phyloP scores from a whole-genome alignment of 2,329 filamentous ascomycete species.

The Paecilomyces formosus region DNA sequence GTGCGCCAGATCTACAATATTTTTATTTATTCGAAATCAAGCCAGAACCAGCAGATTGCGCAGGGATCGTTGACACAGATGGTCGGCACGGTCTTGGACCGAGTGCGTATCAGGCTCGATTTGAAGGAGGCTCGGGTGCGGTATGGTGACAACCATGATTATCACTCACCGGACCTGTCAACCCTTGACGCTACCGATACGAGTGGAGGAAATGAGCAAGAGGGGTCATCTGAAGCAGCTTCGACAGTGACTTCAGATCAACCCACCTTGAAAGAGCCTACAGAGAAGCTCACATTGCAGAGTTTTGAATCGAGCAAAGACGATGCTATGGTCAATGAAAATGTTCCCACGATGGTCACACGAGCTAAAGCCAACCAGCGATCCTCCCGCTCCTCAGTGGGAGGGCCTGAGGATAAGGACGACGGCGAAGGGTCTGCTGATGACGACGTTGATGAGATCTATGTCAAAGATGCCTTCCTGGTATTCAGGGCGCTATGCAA shows the following conservation, averaged over 20 bases:
- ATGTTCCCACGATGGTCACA: constrained; percentile 60
- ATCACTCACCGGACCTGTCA: constrained; percentile 28
- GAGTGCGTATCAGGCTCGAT: constrained; percentile 78
- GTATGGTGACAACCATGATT: constrained; percentile 26
- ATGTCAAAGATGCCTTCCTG: constrained; percentile 92
- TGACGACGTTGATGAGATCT: constrained; percentile 83
- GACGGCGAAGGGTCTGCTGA: constrained; percentile 38
- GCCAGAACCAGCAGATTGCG: constrained; percentile 90
- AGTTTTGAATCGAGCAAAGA: constrained; percentile 64
- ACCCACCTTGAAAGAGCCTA: constrained; percentile 46
- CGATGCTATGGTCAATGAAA: constrained; percentile 58
- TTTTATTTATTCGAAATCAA: constrained; percentile 89
- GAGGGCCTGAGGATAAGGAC: constrained; percentile 30
- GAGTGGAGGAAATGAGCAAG: constrained; percentile 41
- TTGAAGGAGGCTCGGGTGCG: constrained; percentile 71
- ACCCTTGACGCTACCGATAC: constrained; percentile 30
- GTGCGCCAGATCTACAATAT: constrained; percentile 99
- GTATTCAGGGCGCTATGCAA: constrained; percentile 98
- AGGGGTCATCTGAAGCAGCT: constrained; percentile 35
- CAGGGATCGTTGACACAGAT: constrained; percentile 97
- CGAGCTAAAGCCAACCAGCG: constrained; percentile 45
- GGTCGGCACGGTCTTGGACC: constrained; percentile 96
- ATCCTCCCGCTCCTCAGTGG: constrained; percentile 37
- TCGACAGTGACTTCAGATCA: constrained; percentile 29
- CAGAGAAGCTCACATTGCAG: constrained; percentile 58